These are phyloP conservation scores for Acanthamoeba lenticulata DNA, from an alignment of 208 protist species.

Conservation along the genomic window DNA sequence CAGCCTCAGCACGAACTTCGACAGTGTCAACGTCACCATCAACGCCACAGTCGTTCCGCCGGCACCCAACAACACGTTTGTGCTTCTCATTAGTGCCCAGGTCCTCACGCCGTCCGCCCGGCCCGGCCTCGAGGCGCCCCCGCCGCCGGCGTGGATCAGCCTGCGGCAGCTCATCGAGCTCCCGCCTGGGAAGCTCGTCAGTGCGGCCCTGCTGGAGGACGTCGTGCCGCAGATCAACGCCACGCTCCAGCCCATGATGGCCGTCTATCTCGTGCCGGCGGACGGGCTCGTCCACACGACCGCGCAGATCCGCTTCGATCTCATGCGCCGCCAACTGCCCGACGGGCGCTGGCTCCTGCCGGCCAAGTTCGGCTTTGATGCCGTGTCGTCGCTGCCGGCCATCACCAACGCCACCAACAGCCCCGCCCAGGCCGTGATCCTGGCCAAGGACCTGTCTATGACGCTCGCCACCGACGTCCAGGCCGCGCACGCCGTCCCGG, in stretches of 20 bases:
- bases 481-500: neutral
- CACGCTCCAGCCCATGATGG: neutral
- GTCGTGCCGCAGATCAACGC: neutral
- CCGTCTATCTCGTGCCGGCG: neutral
- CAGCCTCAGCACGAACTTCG: conserved; percentile 1
- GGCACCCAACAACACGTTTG: conserved; percentile 45
- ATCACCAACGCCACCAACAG: conserved; percentile 19
- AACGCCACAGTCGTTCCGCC: conserved; percentile 14
- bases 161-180: neutral
- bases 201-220: conserved; percentile 14
- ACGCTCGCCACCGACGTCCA: neutral
- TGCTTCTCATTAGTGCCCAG: conserved; percentile 19
- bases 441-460: neutral
- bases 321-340: neutral
- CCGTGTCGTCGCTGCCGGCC: neutral
- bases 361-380: neutral
- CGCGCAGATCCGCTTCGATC: conserved; percentile 47
- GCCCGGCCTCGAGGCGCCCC: neutral
- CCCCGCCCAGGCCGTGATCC: neutral
- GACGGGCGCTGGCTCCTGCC: conserved; percentile 30
- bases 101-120: neutral
- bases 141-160: neutral
- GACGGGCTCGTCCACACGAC: neutral
- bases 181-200: conserved; percentile 23
- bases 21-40: neutral